Base-by-base conservation (phyloP, 345 rosid species). In the Rubroshorea leprosula region DNA sequence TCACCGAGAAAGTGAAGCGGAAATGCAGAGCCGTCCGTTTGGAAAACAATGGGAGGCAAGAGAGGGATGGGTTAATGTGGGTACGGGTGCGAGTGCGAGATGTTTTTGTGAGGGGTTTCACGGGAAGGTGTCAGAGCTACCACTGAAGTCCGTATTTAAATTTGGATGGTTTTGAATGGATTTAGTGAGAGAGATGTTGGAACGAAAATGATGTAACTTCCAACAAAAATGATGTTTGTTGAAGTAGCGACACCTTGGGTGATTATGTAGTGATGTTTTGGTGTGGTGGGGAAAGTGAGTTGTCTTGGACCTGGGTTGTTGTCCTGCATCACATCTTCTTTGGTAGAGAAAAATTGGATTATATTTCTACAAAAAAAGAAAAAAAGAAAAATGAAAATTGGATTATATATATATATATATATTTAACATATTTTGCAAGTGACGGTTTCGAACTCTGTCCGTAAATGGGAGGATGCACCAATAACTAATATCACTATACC, bases 41-140 rank as follows among this genome's bases (percentile, higher is more conserved):
- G 23, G 61, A 14, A 53, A 51, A 35, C 43, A 61, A 54, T n/a
- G 24, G 51, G 24, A 48, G 51, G 19, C 24, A 26, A 5, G 11
- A 1, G 60, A 48, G 23, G 55, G 18, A 39, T 17, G 29, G 20
- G 39, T 20, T 51, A 17, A 13, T 16, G n/a, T n/a, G n/a, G n/a
- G n/a, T n/a, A n/a, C n/a, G 19, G 23, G 57, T 31, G 19, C 29
- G 55, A 24, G 39, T 31, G 55, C 43, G 54, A 47, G 54, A 48
- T 17, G 13, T 35, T 43, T 24, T 65, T 58, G 66, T 24, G 38
- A 54, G 72, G 62, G 68, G 66, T 4, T 35, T 69, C 72, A 74
- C 69, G 73, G 68, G 74, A 22, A 45, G 9, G 0, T 64, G 72
- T 72, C 76, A 72, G 72, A 72, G 20, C 38, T 24, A 18, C 24